Percentiles rank a stretch among this genome's conserved stretches.
Evolutionary conservation across 129 eudicot species (phyloP).

Genomic region (Mikania micrantha): DNA sequence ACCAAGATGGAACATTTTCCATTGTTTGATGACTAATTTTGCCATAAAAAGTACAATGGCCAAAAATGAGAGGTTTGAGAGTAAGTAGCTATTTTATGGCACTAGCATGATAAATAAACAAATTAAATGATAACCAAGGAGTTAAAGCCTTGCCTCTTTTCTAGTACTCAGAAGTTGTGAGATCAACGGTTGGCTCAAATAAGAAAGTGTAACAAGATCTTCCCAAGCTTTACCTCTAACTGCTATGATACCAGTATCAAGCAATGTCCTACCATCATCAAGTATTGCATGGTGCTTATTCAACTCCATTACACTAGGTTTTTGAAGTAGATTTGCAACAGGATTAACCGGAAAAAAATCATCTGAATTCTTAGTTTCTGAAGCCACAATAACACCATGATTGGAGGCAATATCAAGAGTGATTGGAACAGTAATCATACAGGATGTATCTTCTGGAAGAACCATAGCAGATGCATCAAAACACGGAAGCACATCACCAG

Average conservation of each 20-base stretch:
- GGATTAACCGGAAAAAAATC: conserved; percentile 35
- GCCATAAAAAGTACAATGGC: background rate
- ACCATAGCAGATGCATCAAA: conserved; percentile 89
- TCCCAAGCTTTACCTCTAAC: conserved; percentile 92
- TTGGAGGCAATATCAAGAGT: conserved; percentile 94
- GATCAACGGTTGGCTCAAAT: conserved; percentile 68
- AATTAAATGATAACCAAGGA: background rate
- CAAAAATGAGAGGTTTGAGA: background rate
- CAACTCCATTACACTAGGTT: conserved; percentile 78
- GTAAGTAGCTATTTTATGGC: background rate
- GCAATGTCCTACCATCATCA: conserved; percentile 89
- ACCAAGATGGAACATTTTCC: background rate
- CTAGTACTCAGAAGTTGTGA: conserved; percentile 55
- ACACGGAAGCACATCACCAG: conserved; percentile 99
- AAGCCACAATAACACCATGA: conserved; percentile 95
- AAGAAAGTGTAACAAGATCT: conserved; percentile 71
- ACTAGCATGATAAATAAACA: background rate
- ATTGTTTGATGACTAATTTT: background rate
- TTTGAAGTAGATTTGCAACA: conserved; percentile 88
- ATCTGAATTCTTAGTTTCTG: conserved; percentile 36
- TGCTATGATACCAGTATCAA: conserved; percentile 90
- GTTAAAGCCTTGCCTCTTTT: conserved; percentile 62
- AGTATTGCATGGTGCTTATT: conserved; percentile 56
- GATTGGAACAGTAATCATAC: conserved; percentile 89
- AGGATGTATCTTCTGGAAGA: conserved; percentile 80